Percentiles rank a stretch among this genome's conserved stretches.
phyloP scores from a whole-genome alignment of 2,329 filamentous ascomycete species.

The Ascochyta rabiei region DNA sequence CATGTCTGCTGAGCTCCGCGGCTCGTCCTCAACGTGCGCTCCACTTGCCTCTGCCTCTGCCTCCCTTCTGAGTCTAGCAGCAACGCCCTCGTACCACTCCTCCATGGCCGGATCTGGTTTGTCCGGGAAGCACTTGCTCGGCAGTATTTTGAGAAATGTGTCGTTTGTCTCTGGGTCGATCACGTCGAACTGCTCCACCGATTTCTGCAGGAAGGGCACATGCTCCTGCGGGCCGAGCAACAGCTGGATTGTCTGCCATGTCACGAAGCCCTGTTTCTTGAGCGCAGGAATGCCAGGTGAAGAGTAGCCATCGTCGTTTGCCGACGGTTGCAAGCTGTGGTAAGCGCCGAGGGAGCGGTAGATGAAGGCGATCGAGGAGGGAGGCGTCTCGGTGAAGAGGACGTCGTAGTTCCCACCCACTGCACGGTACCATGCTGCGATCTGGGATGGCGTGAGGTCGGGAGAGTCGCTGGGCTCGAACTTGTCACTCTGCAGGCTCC shows the following conservation, averaged over 20 bases:
- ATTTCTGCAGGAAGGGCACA: slow-evolving; percentile 79
- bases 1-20: slow-evolving; percentile 39
- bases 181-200: slow-evolving; percentile 77
- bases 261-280: slow-evolving; percentile 82
- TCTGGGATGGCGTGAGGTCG: slow-evolving; percentile 56
- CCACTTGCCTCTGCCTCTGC: slow-evolving; percentile 49
- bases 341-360: slow-evolving; percentile 91
- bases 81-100: slow-evolving; percentile 82
- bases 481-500: slow-evolving; percentile 44
- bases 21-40: slow-evolving; percentile 32
- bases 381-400: slow-evolving; percentile 78
- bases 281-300: slow-evolving; percentile 81
- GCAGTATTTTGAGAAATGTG: slow-evolving; percentile 64
- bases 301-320: slow-evolving; percentile 69
- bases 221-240: slow-evolving; percentile 88
- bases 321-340: slow-evolving; percentile 79
- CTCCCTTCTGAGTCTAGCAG: slow-evolving; percentile 70
- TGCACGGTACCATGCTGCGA: slow-evolving; percentile 57
- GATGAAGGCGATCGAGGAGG: slow-evolving; percentile 82
- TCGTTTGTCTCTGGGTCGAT: slow-evolving; percentile 70
- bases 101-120: slow-evolving; percentile 80
- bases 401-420: slow-evolving; percentile 56
- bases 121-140: slow-evolving; percentile 73
- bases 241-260: slow-evolving; percentile 92
- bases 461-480: slow-evolving; percentile 53